A percentile compares a stretch with the other conserved stretches of the same genome.
These are phyloP conservation scores for Hymenotorrendiella dingleyae DNA, from an alignment of 2,329 filamentous ascomycete genomes.

Conservation along the genomic window DNA sequence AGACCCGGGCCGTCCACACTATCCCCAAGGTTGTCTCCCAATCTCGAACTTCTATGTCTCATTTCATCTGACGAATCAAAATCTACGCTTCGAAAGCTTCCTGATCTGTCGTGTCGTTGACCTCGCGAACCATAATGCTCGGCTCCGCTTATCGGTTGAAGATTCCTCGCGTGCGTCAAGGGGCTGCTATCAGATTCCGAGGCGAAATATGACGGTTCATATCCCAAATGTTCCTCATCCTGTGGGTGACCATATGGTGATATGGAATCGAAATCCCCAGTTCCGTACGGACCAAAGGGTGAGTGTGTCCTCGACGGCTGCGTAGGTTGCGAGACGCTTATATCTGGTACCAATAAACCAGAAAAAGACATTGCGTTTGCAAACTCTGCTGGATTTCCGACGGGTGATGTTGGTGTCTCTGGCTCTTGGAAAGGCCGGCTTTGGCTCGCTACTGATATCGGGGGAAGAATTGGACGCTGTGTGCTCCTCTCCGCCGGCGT, in stretches of 20 bases:
- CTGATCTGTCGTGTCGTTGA: slow-evolving; percentile 41
- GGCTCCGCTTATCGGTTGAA: slow-evolving; percentile 51
- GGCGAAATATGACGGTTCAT: slow-evolving; percentile 30
- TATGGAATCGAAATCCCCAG: slow-evolving; percentile 19
- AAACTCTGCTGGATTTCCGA: slow-evolving; percentile 28
- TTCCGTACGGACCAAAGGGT: slow-evolving; percentile 24
- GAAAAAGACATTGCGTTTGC: slow-evolving; percentile 31
- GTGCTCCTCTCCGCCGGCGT: slow-evolving; percentile 15
- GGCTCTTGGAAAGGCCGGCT: too few species aligned
- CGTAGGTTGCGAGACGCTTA: slow-evolving; percentile 26
- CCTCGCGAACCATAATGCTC: slow-evolving; percentile 31
- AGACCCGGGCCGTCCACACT: slow-evolving; percentile 57
- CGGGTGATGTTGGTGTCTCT: slow-evolving; percentile 23
- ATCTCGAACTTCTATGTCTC: slow-evolving; percentile 37
- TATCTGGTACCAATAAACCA: slow-evolving; percentile 30
- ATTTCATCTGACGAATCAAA: slow-evolving; percentile 38
- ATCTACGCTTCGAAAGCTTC: slow-evolving; percentile 46
- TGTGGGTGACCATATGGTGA: slow-evolving; percentile 24
- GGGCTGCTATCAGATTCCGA: slow-evolving; percentile 52
- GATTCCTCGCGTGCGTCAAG: slow-evolving; percentile 48
- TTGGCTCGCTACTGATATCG: slow-evolving; percentile 10
- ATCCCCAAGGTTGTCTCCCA: slow-evolving; percentile 55
- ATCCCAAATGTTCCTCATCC: slow-evolving; percentile 13
- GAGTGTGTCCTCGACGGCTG: slow-evolving; percentile 20
- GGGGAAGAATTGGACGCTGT: slow-evolving; percentile 2